phyloP scores from a whole-genome alignment of 306 rosid genomes.

The Acacia melanoxylon region DNA sequence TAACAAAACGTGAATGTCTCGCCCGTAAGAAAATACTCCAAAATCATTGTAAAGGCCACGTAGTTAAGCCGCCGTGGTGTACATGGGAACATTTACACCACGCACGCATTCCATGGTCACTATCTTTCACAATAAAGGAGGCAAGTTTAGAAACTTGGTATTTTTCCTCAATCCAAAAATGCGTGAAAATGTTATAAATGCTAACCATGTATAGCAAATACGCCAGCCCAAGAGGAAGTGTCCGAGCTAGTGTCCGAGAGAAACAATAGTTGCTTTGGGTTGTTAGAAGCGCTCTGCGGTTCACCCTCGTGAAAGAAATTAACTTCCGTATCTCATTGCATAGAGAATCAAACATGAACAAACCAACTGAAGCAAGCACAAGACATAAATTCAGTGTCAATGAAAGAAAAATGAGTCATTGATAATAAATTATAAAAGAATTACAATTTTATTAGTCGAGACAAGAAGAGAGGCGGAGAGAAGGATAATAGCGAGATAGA shows the following conservation, averaged over 20 bases:
- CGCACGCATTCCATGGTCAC: conserved; percentile 82
- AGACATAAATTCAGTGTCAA: conserved; percentile 3
- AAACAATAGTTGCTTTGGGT: conserved; percentile 46
- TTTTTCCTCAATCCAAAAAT: background rate
- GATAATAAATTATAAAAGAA: background rate
- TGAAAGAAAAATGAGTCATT: background rate
- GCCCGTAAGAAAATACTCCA: conserved; percentile 61
- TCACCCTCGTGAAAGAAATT: conserved; percentile 60
- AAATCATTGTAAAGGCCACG: conserved; percentile 68
- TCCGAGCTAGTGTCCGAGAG: conserved; percentile 47
- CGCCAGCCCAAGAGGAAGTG: conserved; percentile 65
- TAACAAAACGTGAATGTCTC: conserved; percentile 54
- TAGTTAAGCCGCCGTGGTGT: conserved; percentile 70
- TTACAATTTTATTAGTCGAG: background rate
- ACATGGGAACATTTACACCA: conserved; percentile 69
- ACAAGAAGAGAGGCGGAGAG: background rate
- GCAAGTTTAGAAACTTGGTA: conserved; percentile 4
- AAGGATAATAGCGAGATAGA: background rate
- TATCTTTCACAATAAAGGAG: conserved; percentile 45
- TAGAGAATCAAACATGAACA: conserved; percentile 55
- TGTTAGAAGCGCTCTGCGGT: conserved; percentile 37
- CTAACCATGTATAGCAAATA: conserved; percentile 70
- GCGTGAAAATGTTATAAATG: background rate
- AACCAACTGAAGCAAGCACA: conserved; percentile 47
- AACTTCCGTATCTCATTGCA: conserved; percentile 51